These are phyloP conservation scores for Penicillium herquei DNA, from an alignment of 495 filamentous ascomycete genomes.

Conservation along the genomic window DNA sequence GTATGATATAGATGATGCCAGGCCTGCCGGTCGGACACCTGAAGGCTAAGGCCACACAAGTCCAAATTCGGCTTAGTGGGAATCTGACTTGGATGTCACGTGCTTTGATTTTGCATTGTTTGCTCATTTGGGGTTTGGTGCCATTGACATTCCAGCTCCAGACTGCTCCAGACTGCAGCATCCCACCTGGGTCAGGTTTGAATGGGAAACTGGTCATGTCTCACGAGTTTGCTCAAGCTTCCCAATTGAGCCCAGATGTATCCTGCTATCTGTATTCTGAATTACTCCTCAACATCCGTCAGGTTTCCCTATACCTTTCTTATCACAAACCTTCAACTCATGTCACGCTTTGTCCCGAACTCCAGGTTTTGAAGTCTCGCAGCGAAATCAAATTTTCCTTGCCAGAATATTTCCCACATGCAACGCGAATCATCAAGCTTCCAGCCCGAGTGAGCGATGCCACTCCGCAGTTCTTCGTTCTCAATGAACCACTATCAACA, in stretches of 20 bases:
- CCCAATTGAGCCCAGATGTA: constrained; percentile 3
- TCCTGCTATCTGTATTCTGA: constrained; percentile 73
- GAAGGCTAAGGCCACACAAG: too few relatives aligned
- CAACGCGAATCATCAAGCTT: constrained; percentile 57
- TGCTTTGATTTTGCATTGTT: too few relatives aligned
- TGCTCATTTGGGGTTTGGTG: too few relatives aligned
- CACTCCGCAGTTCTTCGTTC: constrained; percentile 21
- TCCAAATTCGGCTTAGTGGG: too few relatives aligned
- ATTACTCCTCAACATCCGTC: constrained; percentile 80
- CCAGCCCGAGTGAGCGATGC: constrained; percentile 57
- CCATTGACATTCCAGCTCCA: too few relatives aligned
- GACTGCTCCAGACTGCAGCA: too few relatives aligned
- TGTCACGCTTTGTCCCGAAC: constrained; percentile 26
- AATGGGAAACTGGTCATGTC: constrained; percentile 1
- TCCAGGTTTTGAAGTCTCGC: constrained; percentile 41
- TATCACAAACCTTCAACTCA: constrained; percentile 47
- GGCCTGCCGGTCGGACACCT: too few relatives aligned
- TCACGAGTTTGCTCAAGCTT: neutral
- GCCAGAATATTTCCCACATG: constrained; percentile 44
- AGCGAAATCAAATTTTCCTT: constrained; percentile 37
- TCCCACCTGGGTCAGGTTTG: neutral
- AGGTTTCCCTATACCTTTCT: constrained; percentile 72
- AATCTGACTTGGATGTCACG: too few relatives aligned
- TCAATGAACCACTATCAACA: neutral
- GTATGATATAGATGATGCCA: too few relatives aligned